Conservation (phyloP, 2,329 filamentous ascomycete species). For the Talaromyces sp. region DNA sequence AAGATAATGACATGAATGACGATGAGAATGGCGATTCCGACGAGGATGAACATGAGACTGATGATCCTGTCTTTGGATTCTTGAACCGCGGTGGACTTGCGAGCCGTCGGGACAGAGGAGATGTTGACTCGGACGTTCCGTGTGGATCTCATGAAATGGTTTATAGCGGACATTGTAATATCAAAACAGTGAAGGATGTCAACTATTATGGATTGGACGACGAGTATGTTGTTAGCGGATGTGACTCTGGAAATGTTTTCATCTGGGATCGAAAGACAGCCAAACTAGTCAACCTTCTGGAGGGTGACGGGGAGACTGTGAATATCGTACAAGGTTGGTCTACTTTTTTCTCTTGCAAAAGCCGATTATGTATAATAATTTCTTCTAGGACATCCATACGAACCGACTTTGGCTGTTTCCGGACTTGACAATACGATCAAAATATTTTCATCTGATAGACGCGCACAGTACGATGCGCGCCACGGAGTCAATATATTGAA, state of each 20-base stretch:
- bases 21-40: slow-evolving; percentile 30
- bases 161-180: slow-evolving; percentile 62
- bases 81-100: slow-evolving; percentile 49
- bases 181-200: slow-evolving; percentile 64
- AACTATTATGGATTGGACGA: slow-evolving; percentile 64
- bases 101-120: slow-evolving; percentile 40
- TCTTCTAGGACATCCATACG: slow-evolving; percentile 56
- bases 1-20: slow-evolving; percentile 26
- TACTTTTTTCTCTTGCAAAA: background rate
- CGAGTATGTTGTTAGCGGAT: slow-evolving; percentile 63
- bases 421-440: slow-evolving; percentile 66
- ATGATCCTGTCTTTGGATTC: slow-evolving; percentile 29
- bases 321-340: slow-evolving; percentile 59
- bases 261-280: slow-evolving; percentile 63
- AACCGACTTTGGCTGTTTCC: slow-evolving; percentile 60
- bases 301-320: slow-evolving; percentile 64
- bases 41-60: slow-evolving; percentile 29
- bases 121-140: slow-evolving; percentile 51
- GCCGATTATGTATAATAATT: background rate
- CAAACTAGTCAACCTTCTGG: slow-evolving; percentile 58
- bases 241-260: slow-evolving; percentile 62
- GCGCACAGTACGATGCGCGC: slow-evolving; percentile 53
- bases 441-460: slow-evolving; percentile 59
- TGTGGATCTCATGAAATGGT: slow-evolving; percentile 53
- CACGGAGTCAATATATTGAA: slow-evolving; percentile 55